Evolutionary conservation across 352 stramenopile genomes (phyloP).

Genomic region (Aphanomyces euteiches): DNA sequence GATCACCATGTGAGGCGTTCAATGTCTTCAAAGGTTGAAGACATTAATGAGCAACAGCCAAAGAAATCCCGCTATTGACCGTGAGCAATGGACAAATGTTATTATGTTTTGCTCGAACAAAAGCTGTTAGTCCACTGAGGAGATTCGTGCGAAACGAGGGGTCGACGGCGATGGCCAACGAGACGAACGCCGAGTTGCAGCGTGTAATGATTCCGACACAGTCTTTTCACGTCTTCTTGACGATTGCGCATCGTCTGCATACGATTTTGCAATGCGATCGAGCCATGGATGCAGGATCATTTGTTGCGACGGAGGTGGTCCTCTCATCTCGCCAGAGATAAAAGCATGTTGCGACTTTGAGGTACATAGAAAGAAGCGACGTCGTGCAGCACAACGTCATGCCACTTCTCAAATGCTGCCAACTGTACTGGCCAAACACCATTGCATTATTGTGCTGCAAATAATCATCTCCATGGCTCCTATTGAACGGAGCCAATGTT

Average conservation of each 20-base stretch:
- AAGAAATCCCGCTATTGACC: too few relatives aligned
- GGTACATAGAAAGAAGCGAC: background rate
- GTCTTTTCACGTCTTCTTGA: constrained; percentile 80
- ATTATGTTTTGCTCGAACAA: constrained; percentile 63
- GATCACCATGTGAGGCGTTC: constrained; percentile 81
- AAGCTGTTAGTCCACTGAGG: constrained; percentile 78
- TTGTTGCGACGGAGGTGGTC: constrained; percentile 63
- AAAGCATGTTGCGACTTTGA: constrained; percentile 12
- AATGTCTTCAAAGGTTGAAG: constrained; percentile 78
- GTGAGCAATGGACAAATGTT: constrained; percentile 70
- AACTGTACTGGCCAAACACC: background rate
- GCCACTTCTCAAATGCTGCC: background rate
- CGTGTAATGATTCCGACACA: constrained; percentile 52
- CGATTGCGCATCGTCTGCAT: constrained; percentile 90
- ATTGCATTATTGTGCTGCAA: background rate
- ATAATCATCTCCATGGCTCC: background rate
- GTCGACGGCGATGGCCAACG: constrained; percentile 38
- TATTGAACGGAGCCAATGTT: background rate
- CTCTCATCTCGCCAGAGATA: constrained; percentile 38
- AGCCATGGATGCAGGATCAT: constrained; percentile 80
- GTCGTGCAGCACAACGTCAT: background rate
- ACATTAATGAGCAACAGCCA: too few relatives aligned
- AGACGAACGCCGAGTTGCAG: constrained; percentile 50
- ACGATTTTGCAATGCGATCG: constrained; percentile 92
- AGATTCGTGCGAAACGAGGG: constrained; percentile 77